Evolutionary conservation across 108 stramenopile genomes (phyloP), one percentile per base, ranked within the genome.

Genomic region (Nitzschia putrida): DNA sequence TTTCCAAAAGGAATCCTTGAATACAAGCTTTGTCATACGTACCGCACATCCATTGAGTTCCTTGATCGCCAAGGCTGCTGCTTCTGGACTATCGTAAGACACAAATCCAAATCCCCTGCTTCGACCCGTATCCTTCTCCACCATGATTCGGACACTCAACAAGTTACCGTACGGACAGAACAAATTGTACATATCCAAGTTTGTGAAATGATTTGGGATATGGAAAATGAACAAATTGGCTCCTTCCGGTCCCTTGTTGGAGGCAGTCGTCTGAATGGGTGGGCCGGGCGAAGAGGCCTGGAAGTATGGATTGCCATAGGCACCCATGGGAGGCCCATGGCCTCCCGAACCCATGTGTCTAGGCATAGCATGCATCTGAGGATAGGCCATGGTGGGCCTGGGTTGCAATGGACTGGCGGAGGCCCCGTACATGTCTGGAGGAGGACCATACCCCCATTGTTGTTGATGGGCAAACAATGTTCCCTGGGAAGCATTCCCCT

Each of bases 161-260:
- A 99, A 71, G 60, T 89, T 91, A 25, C 98, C 98, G 70, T 93
- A 96, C 45, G 79, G 78, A 42, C 70, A 77, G 74, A 99, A 99
- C 63, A 97, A 69, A 8, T 91, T 61, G 66, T 88, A 95, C 84
- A 98, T 91, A 57, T 95, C 98, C 51, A 89, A 53, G 74, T 99
- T 96, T 26, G 95, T 92, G 68, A 98, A 94, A 53, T 93, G 91
- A 80, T 96, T 96, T 41, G 98, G 98, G 73, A 99, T 96, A 75
- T 99, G 95, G 72, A 99, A 99, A 43, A 99, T 88, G 76, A 98
- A 99, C 53, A 99, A 71, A 84, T 98, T 99, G 42, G 95, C 95
- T 24, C 97, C 97, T 56, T 88, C 90, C 3, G 90, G 93, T 45
- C 91, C 89, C 55, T 88, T 86, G 63, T 86, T 86, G 57, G 79